These are phyloP conservation scores for Coriolopsis trogii DNA, from an alignment of 1,284 basidiomycete species.

Conservation along the genomic window DNA sequence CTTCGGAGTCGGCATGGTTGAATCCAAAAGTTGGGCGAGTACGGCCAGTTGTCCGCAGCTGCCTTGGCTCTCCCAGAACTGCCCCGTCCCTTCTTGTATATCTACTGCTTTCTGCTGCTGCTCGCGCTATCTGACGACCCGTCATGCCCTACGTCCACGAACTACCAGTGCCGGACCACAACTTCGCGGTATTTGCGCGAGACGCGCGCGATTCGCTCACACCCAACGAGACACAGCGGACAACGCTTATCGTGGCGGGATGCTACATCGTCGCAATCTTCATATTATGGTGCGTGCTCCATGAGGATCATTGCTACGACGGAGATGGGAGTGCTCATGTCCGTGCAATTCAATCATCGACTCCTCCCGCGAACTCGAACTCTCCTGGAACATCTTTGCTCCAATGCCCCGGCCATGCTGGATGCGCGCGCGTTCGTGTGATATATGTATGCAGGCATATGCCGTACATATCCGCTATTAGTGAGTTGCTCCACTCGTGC, in stretches of 20 bases:
- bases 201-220: constrained; percentile 44
- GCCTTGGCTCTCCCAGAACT: neutral
- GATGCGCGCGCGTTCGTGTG: neutral
- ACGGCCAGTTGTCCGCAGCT: constrained; percentile 16
- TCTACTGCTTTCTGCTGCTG: neutral
- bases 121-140: constrained; percentile 18
- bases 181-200: constrained; percentile 39
- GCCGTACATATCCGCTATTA: constrained; percentile 71
- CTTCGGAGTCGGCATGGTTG: neutral
- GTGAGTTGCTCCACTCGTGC: constrained; percentile 47
- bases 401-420: too few relatives aligned
- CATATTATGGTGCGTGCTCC: constrained; percentile 65
- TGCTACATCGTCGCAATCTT: constrained; percentile 73
- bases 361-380: too few relatives aligned
- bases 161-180: constrained; percentile 30
- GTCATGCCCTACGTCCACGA: constrained; percentile 23
- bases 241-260: constrained; percentile 79
- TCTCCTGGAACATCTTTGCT: too few relatives aligned
- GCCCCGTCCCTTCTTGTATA: constrained; percentile 8
- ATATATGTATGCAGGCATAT: constrained; percentile 59
- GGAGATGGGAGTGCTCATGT: too few relatives aligned
- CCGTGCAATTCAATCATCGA: too few relatives aligned
- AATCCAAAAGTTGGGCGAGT: neutral
- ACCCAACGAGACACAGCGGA: constrained; percentile 73
- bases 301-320: too few relatives aligned